Base-by-base conservation (phyloP, 2,329 filamentous ascomycete species). In the Colletotrichum spaethianum region DNA sequence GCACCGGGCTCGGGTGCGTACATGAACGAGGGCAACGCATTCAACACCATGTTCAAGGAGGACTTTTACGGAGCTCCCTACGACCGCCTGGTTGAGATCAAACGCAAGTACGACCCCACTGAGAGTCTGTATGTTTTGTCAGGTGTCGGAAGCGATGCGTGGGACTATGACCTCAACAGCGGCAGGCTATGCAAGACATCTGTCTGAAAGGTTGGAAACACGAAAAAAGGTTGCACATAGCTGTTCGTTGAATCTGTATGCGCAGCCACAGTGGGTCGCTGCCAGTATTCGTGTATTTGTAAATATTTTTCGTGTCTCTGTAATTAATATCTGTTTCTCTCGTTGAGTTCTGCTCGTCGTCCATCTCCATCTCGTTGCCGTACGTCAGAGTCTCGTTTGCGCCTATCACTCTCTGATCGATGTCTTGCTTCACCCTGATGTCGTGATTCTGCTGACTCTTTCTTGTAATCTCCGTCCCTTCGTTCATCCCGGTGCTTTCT, bases 21-120 rank as follows among this genome's bases (percentile, higher is more conserved):
- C 57, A 74, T 78, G 62, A 81, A 79, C 65, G 80, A 81, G 66
- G 79, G 77, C 5, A 78, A 80, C 26, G 71, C 79, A 20, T 76
- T 76, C 65, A 77, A 81, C 38, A 77, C 76, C 1, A 74, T 79
- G 36, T 81, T 78, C 67, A 75, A 73, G 4, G 59, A 79, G 57
- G 70, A 76, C 9, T 81, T 81, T 62, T 82, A 76, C 40, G 80
- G 79, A 4, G 38, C 57, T 12, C 62, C 76, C 48, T 82, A 81
- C 26, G 68, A 72, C 9, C 67, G 75, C 12, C 74, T 81, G 20
- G 48, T 76, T 8, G 67, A 74, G 23, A 75, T 79, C 28, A 82
- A 82, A 76, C 74, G 76, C 52, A 76, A 77, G 73, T 75, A 77
- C 44, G 80, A 82, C 31, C 80, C 80, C 11, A 67, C 75, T 1